Percentiles rank a stretch among this genome's conserved stretches.
phyloP scores from a whole-genome alignment of 176 grass and related monocot genomes.

The Rhynchospora tenuis region DNA sequence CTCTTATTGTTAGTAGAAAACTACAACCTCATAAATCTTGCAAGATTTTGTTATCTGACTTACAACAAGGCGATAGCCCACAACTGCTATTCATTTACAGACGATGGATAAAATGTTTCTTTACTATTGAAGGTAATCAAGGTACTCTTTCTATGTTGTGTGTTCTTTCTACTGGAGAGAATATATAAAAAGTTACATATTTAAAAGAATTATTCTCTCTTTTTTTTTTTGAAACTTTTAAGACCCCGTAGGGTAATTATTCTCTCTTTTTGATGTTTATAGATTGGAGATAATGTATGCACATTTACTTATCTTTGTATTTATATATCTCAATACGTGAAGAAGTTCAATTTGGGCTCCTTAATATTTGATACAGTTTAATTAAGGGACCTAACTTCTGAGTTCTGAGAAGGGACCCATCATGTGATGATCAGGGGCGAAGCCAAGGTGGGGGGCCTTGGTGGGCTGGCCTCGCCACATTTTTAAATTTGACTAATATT shows the following conservation, averaged over 20 bases:
- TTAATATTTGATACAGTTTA: neutral
- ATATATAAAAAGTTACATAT: neutral
- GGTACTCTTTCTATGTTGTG: neutral
- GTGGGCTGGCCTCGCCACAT: too few relatives aligned
- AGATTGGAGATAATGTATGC: neutral
- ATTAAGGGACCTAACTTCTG: neutral
- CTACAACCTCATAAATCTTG: slow-evolving; percentile 42
- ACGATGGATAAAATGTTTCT: slow-evolving; percentile 79
- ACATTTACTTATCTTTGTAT: neutral
- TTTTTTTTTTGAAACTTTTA: too few relatives aligned
- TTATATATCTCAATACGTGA: neutral
- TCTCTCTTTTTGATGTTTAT: neutral
- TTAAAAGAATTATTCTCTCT: too few relatives aligned
- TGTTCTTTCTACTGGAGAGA: neutral
- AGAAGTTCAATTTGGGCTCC: neutral
- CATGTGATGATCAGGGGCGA: neutral
- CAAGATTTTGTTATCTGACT: slow-evolving; percentile 66
- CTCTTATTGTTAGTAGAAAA: slow-evolving; percentile 45
- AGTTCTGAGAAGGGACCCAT: neutral
- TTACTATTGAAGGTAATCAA: slow-evolving; percentile 57
- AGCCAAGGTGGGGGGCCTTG: too few relatives aligned
- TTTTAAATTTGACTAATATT: too few relatives aligned
- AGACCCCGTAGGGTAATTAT: too few relatives aligned
- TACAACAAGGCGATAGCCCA: slow-evolving; percentile 69
- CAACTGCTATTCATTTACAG: slow-evolving; percentile 81